A percentile compares a stretch with the other conserved stretches of the same genome.
phyloP scores from a whole-genome alignment of 257 asterid species.

The Solanum gandarillasii region DNA sequence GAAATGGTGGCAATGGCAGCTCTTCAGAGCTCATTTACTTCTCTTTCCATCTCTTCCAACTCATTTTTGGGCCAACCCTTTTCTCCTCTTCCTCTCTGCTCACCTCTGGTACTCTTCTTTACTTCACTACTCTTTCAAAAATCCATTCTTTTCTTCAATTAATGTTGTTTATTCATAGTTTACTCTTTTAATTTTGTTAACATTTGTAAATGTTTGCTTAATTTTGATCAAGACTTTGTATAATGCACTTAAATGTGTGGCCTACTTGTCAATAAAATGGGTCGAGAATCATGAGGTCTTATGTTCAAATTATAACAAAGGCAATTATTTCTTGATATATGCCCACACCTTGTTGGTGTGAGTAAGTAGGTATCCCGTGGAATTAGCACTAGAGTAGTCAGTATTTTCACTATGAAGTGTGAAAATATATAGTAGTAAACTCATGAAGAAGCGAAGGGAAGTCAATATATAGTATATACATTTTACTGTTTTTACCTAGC shows the following conservation, averaged over 20 bases:
- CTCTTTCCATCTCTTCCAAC: constrained; percentile 56
- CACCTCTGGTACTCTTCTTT: constrained; percentile 29
- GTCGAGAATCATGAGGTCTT: background rate
- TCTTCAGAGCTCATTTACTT: constrained; percentile 66
- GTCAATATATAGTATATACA: background rate
- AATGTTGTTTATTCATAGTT: background rate
- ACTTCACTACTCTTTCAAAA: background rate
- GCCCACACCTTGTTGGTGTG: background rate
- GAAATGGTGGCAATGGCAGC: constrained; percentile 34
- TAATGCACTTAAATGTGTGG: background rate
- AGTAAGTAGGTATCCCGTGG: background rate
- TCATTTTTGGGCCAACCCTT: constrained; percentile 63
- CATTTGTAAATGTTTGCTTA: background rate
- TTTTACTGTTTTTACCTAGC: too few species aligned
- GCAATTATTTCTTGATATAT: too few species aligned
- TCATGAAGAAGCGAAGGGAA: background rate
- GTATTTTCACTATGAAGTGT: too few species aligned
- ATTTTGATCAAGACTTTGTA: background rate
- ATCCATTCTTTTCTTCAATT: background rate
- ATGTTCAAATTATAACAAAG: background rate
- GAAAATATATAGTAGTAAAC: background rate
- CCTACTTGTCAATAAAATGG: background rate
- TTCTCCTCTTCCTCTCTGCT: constrained; percentile 31
- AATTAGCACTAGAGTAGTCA: background rate
- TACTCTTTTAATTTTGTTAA: background rate